Percentiles rank a stretch among this genome's conserved stretches.
Evolutionary conservation across 2,329 filamentous ascomycete species (phyloP).

Genomic region (Pyrenochaeta sp.): DNA sequence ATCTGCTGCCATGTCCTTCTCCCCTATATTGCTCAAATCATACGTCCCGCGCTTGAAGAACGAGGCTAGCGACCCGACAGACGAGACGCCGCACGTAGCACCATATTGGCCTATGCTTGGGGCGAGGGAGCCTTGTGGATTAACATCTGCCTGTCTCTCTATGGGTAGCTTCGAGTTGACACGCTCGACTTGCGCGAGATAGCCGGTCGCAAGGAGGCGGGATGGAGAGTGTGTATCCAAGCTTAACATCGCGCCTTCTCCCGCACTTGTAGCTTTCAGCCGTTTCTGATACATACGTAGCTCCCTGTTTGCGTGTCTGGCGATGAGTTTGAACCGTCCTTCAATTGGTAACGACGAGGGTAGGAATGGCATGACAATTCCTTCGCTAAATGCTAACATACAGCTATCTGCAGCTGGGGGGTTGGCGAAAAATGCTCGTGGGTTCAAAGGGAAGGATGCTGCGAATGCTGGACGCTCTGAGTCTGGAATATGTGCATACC

Average conservation of each 20-base stretch:
- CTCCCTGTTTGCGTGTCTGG: slow-evolving; percentile 53
- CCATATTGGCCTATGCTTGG: slow-evolving; percentile 37
- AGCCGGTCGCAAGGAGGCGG: slow-evolving; percentile 55
- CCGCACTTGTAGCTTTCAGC: slow-evolving; percentile 13
- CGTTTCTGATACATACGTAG: slow-evolving; percentile 57
- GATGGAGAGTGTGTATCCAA: slow-evolving; percentile 50
- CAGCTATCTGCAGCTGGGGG: slow-evolving; percentile 52
- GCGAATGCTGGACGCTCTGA: slow-evolving; percentile 50
- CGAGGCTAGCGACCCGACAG: slow-evolving; percentile 49
- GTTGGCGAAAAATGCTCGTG: slow-evolving; percentile 54
- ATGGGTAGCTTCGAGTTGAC: slow-evolving; percentile 44
- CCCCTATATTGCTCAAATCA: slow-evolving; percentile 33
- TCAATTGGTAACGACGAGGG: slow-evolving; percentile 46
- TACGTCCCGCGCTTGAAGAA: slow-evolving; percentile 43
- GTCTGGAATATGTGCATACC: slow-evolving; percentile 35
- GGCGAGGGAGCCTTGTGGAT: slow-evolving; percentile 51
- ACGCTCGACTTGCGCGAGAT: slow-evolving; percentile 53
- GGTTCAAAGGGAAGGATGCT: slow-evolving; percentile 58
- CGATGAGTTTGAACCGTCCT: slow-evolving; percentile 50
- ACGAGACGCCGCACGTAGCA: slow-evolving; percentile 58
- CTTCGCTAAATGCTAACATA: slow-evolving; percentile 59
- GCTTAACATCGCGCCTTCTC: slow-evolving; percentile 20
- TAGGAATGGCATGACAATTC: slow-evolving; percentile 56
- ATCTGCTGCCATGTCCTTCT: slow-evolving; percentile 51
- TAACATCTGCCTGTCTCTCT: slow-evolving; percentile 30